Conservation (phyloP, 257 asterid species). For the Scutellaria baicalensis region DNA sequence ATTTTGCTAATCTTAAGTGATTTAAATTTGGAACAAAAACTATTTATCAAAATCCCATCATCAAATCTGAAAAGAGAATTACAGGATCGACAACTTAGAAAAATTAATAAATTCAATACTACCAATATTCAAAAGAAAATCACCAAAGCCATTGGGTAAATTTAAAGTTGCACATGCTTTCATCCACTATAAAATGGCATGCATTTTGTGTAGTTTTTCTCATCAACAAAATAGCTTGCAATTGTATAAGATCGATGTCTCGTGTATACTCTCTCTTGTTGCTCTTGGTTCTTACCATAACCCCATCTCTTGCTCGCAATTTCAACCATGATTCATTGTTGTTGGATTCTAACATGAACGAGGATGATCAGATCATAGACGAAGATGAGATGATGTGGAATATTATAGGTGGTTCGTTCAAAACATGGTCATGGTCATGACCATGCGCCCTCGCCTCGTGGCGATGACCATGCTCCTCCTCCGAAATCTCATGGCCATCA, state of each 20-base stretch:
- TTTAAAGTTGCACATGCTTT: not conserved
- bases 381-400: not conserved
- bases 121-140: not conserved
- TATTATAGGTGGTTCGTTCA: not conserved
- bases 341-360: not conserved
- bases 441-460: not conserved
- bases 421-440: not conserved
- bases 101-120: not conserved
- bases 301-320: not conserved
- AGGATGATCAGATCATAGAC: not conserved
- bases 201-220: not conserved
- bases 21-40: too few relatives aligned
- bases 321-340: not conserved
- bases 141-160: not conserved
- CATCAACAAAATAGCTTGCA: not conserved
- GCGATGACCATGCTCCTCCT: not conserved
- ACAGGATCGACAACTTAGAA: not conserved
- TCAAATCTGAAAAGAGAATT: not conserved
- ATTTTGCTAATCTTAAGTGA: too few relatives aligned
- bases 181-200: not conserved
- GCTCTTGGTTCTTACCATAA: not conserved
- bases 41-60: not conserved
- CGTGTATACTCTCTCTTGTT: not conserved
- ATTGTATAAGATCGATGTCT: conserved; percentile 10
- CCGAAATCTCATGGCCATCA: not conserved